phyloP scores from a whole-genome alignment of 805 yeast genomes.

The Candida rishiriensis region DNA sequence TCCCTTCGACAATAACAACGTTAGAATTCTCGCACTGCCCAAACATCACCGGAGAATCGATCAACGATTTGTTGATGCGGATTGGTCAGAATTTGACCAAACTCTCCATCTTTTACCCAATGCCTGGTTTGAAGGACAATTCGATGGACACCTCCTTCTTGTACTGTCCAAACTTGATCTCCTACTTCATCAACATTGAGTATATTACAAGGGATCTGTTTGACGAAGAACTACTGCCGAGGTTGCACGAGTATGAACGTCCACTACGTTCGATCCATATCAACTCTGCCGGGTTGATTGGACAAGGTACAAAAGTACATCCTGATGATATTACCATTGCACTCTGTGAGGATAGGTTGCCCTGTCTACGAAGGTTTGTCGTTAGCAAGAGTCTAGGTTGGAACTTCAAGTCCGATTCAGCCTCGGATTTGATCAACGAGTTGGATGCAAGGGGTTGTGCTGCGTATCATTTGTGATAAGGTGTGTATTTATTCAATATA shows the following conservation, averaged over 20 bases:
- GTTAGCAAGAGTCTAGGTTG: conserved; percentile 82
- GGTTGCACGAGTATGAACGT: conserved; percentile 25
- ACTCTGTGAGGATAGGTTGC: conserved; percentile 70
- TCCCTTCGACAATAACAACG: conserved; percentile 67
- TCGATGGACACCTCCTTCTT: conserved; percentile 70
- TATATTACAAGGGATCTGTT: conserved; percentile 56
- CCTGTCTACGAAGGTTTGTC: conserved; percentile 56
- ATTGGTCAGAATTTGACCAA: conserved; percentile 64
- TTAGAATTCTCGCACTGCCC: conserved; percentile 90
- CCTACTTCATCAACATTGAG: conserved; percentile 72
- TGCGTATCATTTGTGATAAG: conserved; percentile 39
- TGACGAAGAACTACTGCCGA: conserved; percentile 39
- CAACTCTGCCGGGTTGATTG: conserved; percentile 82
- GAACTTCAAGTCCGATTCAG: conserved; percentile 62
- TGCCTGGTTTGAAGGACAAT: conserved; percentile 70
- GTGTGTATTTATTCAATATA: neutral
- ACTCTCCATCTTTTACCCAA: conserved; percentile 75
- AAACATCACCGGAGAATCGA: conserved; percentile 56
- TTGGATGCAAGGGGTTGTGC: conserved; percentile 77
- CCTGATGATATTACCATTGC: conserved; percentile 90
- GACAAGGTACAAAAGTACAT: conserved; percentile 75
- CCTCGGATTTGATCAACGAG: conserved; percentile 58
- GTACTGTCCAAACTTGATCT: conserved; percentile 68
- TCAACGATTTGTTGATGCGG: conserved; percentile 54
- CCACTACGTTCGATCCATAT: conserved; percentile 63